Evolutionary conservation across 805 yeast species (phyloP).

Genomic region (Sugiyamaella floridensis): DNA sequence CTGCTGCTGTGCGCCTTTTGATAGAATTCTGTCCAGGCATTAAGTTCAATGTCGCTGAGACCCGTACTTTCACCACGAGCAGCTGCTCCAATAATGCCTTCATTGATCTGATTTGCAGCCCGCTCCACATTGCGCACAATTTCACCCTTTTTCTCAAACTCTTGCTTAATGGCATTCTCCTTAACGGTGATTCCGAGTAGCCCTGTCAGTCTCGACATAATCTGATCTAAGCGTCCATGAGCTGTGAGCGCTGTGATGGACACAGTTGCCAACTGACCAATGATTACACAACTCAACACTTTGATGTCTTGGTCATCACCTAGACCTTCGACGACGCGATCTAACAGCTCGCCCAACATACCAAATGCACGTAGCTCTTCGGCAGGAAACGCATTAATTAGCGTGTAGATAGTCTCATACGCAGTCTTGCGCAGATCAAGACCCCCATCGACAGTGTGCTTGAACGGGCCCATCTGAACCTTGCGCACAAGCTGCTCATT

Average conservation of each 20-base stretch:
- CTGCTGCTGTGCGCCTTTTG: background rate
- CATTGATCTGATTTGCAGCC: conserved; percentile 27
- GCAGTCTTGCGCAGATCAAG: conserved; percentile 64
- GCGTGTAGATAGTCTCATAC: conserved; percentile 60
- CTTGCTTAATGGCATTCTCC: conserved; percentile 62
- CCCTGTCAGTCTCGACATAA: conserved; percentile 36
- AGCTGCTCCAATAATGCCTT: conserved; percentile 8
- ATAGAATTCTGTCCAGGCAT: conserved; percentile 10
- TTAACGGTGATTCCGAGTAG: conserved; percentile 44
- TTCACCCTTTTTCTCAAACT: conserved; percentile 51
- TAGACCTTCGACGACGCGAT: conserved; percentile 45
- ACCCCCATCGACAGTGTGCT: conserved; percentile 74
- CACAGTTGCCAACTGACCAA: conserved; percentile 34
- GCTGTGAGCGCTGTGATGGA: conserved; percentile 24
- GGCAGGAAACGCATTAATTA: conserved; percentile 31
- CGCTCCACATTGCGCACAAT: conserved; percentile 29
- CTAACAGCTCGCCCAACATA: conserved; percentile 32
- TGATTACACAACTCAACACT: conserved; percentile 44
- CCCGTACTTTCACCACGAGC: conserved; percentile 8
- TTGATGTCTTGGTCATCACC: conserved; percentile 58
- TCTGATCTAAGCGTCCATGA: conserved; percentile 14
- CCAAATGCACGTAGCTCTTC: conserved; percentile 23
- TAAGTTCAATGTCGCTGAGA: conserved; percentile 14
- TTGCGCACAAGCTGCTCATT: conserved; percentile 52
- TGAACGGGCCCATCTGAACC: conserved; percentile 82